phyloP scores from a whole-genome alignment of 2,329 filamentous ascomycete genomes.

The Pseudogymnoascus destructans region DNA sequence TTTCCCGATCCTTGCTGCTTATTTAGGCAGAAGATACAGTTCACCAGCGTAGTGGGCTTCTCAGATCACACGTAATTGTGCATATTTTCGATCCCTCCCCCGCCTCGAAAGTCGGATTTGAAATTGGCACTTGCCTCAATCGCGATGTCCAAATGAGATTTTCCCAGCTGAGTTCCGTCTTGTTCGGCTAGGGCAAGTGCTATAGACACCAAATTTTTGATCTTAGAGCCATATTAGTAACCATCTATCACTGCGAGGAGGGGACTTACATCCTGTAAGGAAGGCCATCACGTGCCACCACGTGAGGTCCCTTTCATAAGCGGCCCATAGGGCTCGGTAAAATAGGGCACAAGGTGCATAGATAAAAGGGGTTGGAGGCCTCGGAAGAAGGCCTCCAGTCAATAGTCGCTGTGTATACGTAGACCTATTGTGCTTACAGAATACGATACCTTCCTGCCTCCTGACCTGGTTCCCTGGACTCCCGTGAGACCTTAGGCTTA shows the following conservation, averaged over 20 bases:
- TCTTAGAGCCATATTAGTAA: not conserved
- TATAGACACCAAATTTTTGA: not conserved
- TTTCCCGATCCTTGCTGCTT: not conserved
- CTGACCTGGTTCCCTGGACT: no score
- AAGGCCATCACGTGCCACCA: no score
- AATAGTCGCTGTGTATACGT: no score
- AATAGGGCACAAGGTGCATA: no score
- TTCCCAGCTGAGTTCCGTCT: not conserved
- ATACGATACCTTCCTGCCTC: no score
- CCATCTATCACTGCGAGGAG: conserved; percentile 9
- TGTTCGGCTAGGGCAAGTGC: not conserved
- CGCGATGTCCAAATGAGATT: conserved; percentile 15
- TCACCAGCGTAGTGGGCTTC: conserved; percentile 9
- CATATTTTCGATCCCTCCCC: conserved; percentile 12
- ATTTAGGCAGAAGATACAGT: not conserved
- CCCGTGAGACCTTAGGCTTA: no score
- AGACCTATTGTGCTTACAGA: no score
- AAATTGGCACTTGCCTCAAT: conserved; percentile 14
- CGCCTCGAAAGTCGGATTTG: conserved; percentile 13
- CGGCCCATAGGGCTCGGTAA: no score
- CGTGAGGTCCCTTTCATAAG: no score
- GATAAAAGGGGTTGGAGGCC: no score
- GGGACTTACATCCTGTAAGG: conserved; percentile 8
- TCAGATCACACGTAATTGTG: conserved; percentile 12
- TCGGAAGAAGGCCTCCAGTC: no score